These are phyloP conservation scores for Liquidambar formosana DNA, from an alignment of 164 flowering plant species.

Conservation along the genomic window DNA sequence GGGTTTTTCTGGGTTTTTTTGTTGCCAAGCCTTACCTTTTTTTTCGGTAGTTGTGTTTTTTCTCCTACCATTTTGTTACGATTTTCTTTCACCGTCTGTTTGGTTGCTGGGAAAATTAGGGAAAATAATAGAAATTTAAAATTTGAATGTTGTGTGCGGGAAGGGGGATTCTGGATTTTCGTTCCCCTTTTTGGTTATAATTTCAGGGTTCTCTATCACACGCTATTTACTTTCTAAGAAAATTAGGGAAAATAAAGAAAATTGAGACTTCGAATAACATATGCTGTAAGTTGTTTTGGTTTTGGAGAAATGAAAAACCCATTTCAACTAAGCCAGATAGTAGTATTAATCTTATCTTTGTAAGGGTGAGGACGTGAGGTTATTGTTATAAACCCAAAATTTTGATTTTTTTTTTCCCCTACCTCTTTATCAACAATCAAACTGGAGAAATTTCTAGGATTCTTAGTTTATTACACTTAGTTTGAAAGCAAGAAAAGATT, in stretches of 20 bases:
- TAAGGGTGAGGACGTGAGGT: too few relatives aligned
- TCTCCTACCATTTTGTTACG: not conserved
- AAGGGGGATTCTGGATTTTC: too few relatives aligned
- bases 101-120: not conserved
- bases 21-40: not conserved
- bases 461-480: too few relatives aligned
- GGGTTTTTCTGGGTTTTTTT: slow-evolving; percentile 3
- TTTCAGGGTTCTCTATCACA: not conserved
- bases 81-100: not conserved
- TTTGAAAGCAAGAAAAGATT: too few relatives aligned
- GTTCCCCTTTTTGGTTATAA: not conserved
- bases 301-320: not conserved
- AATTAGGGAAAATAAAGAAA: not conserved
- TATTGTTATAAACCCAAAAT: too few relatives aligned
- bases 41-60: not conserved
- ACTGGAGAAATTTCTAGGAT: too few relatives aligned
- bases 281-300: not conserved
- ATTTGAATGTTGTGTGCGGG: not conserved
- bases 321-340: too few relatives aligned
- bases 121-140: not conserved
- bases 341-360: too few relatives aligned
- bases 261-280: not conserved
- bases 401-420: too few relatives aligned
- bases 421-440: too few relatives aligned
- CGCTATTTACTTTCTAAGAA: not conserved